A percentile compares a stretch with the other conserved stretches of the same genome.
Evolutionary conservation across 2,329 filamentous ascomycete genomes (phyloP).

Genomic region (Talaromyces sp.): DNA sequence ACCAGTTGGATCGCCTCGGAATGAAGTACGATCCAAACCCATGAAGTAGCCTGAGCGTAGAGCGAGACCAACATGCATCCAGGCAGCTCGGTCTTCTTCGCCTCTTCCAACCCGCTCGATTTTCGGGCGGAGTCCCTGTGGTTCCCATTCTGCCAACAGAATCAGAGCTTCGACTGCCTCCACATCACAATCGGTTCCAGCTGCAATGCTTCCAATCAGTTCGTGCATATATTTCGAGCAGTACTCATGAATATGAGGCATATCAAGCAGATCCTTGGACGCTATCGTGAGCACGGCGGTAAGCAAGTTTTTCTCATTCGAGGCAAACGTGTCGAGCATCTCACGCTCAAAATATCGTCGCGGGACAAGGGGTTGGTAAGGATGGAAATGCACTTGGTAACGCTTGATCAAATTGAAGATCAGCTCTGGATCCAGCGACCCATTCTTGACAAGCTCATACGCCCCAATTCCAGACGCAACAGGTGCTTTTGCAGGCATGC

Average conservation of each 20-base stretch:
- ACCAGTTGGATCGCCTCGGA: constrained; percentile 56
- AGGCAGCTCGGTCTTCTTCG: constrained; percentile 68
- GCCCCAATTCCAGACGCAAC: constrained; percentile 31
- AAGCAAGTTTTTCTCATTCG: constrained; percentile 60
- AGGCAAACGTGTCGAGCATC: constrained; percentile 52
- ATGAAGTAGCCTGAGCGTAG: constrained; percentile 66
- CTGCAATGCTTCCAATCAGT: constrained; percentile 61
- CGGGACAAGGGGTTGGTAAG: constrained; percentile 65
- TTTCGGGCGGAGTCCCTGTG: constrained; percentile 57
- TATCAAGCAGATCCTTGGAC: constrained; percentile 63
- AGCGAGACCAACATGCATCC: constrained; percentile 71
- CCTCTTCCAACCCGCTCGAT: constrained; percentile 63
- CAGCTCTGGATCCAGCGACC: constrained; percentile 45
- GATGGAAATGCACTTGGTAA: constrained; percentile 62
- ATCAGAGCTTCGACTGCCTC: constrained; percentile 67
- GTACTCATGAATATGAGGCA: constrained; percentile 58
- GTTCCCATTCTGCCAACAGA: constrained; percentile 68
- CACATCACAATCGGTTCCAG: constrained; percentile 61
- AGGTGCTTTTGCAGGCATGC: constrained; percentile 17
- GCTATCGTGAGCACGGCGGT: constrained; percentile 67
- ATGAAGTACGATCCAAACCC: constrained; percentile 63
- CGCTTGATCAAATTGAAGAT: constrained; percentile 52
- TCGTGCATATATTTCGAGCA: constrained; percentile 67
- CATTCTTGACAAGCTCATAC: constrained; percentile 42
- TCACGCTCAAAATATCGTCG: constrained; percentile 53